Evolutionary conservation across 2,329 filamentous ascomycete species (phyloP).

Genomic region (Penicillium sumatraense): DNA sequence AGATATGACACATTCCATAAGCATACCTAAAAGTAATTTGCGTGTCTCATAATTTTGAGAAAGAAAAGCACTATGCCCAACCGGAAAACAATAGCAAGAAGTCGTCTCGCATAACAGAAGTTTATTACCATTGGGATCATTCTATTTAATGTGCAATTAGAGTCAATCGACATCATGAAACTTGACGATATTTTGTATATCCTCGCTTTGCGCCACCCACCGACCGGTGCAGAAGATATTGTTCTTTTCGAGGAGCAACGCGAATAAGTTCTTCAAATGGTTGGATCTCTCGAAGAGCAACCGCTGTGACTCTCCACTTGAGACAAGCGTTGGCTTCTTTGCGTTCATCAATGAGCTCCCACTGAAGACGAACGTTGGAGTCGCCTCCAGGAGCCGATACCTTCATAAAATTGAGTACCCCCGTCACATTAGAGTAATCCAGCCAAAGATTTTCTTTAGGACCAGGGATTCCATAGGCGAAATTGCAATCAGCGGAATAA

Average conservation of each 20-base stretch:
- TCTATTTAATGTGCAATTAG: background rate
- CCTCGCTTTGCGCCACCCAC: conserved; percentile 1
- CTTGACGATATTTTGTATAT: background rate
- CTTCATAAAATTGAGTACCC: conserved; percentile 14
- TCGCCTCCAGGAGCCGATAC: conserved; percentile 12
- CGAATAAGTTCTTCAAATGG: conserved; percentile 11
- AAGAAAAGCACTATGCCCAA: too few relatives aligned
- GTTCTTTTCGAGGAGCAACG: conserved; percentile 9
- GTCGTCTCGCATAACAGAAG: background rate
- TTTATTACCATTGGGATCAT: background rate
- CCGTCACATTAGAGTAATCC: conserved; percentile 18
- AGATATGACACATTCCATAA: too few relatives aligned
- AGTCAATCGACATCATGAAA: background rate
- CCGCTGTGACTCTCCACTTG: conserved; percentile 6
- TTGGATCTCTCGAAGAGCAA: conserved; percentile 3
- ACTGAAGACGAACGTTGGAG: conserved; percentile 15
- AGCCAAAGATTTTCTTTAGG: conserved; percentile 18
- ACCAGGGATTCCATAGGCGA: conserved; percentile 11
- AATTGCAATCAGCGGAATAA: conserved; percentile 7
- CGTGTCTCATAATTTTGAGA: too few relatives aligned
- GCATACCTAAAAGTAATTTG: too few relatives aligned
- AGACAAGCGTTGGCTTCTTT: background rate
- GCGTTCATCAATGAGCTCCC: conserved; percentile 11
- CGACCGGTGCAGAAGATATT: conserved; percentile 9
- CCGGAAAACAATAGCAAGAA: too few relatives aligned